Conservation (phyloP, 1,139 yeast species). For the Hyphopichia wangnamkhiaoensis region DNA sequence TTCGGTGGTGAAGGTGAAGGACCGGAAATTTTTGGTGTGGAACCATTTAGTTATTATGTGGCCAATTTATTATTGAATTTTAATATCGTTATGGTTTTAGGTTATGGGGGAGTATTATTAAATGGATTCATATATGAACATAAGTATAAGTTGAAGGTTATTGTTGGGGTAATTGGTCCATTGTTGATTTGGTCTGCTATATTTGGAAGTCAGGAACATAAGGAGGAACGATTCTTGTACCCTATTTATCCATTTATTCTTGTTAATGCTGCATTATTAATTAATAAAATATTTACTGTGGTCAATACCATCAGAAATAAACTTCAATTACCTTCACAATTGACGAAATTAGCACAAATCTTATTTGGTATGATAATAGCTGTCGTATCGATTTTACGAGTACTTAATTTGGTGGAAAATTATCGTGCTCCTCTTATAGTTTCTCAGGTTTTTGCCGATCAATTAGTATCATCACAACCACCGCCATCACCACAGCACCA, state of each 20-base stretch:
- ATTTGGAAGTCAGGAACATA: constrained; percentile 80
- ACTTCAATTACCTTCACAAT: not conserved
- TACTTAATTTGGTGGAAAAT: constrained; percentile 48
- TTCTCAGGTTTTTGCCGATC: constrained; percentile 8
- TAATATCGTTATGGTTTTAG: constrained; percentile 55
- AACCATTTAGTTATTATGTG: constrained; percentile 76
- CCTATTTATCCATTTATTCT: constrained; percentile 76
- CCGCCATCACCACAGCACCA: constrained; percentile 9
- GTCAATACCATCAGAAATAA: not conserved
- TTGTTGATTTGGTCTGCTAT: constrained; percentile 65
- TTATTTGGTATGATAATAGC: constrained; percentile 15
- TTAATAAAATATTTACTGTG: constrained; percentile 25
- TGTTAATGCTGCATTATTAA: constrained; percentile 61
- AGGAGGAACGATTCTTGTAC: constrained; percentile 88
- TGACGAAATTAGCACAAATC: constrained; percentile 6
- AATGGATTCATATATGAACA: constrained; percentile 16
- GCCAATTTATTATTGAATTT: constrained; percentile 73
- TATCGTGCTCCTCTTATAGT: constrained; percentile 59
- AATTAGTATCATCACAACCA: not conserved
- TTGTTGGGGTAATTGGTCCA: constrained; percentile 25
- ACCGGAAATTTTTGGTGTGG: constrained; percentile 89
- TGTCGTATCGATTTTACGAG: constrained; percentile 41
- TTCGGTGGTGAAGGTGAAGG: constrained; percentile 73
- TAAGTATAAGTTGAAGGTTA: constrained; percentile 12
- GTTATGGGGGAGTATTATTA: constrained; percentile 37